Conservation (phyloP, 768 basidiomycete species). For the Amanita brunnescens region DNA sequence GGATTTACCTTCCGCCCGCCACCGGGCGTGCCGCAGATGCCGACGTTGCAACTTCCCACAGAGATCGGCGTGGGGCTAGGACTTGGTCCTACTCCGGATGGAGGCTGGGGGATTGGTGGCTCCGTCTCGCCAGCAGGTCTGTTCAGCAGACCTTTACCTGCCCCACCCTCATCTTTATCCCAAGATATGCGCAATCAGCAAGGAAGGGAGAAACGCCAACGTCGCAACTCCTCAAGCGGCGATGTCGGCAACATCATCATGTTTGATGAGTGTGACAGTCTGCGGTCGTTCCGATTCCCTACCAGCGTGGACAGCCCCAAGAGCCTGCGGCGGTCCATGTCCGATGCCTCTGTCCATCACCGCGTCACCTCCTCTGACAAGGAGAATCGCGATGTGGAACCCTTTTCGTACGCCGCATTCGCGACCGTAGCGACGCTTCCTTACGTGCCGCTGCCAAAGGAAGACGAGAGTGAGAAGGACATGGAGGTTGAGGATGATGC, state of each 20-base stretch:
- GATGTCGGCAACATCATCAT: neutral
- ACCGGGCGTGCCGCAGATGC: conserved; percentile 53
- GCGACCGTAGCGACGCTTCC: conserved; percentile 30
- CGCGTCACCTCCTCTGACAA: conserved; percentile 27
- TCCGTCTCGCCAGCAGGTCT: conserved; percentile 10
- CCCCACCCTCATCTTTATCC: conserved; percentile 13
- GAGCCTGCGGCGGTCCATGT: conserved; percentile 26
- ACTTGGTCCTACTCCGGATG: conserved; percentile 11
- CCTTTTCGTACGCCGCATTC: conserved; percentile 67
- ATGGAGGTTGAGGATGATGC: conserved; percentile 11
- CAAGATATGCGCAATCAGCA: conserved; percentile 24
- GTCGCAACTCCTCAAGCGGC: conserved; percentile 40
- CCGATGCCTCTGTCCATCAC: conserved; percentile 7
- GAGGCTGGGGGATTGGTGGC: neutral
- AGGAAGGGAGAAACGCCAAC: conserved; percentile 75
- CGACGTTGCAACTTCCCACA: conserved; percentile 18
- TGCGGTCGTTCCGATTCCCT: conserved; percentile 76
- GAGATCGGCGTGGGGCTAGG: conserved; percentile 14
- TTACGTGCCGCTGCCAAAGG: conserved; percentile 19
- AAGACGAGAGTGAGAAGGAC: conserved; percentile 12
- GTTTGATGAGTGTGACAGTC: conserved; percentile 49
- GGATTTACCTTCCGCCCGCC: conserved; percentile 75
- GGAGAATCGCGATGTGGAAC: conserved; percentile 26
- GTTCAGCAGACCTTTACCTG: conserved; percentile 20
- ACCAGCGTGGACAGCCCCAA: conserved; percentile 39